Evolutionary conservation across 1,284 basidiomycete genomes (phyloP), one percentile per base, ranked within the genome.

Genomic region (Kwoniella shivajii): DNA sequence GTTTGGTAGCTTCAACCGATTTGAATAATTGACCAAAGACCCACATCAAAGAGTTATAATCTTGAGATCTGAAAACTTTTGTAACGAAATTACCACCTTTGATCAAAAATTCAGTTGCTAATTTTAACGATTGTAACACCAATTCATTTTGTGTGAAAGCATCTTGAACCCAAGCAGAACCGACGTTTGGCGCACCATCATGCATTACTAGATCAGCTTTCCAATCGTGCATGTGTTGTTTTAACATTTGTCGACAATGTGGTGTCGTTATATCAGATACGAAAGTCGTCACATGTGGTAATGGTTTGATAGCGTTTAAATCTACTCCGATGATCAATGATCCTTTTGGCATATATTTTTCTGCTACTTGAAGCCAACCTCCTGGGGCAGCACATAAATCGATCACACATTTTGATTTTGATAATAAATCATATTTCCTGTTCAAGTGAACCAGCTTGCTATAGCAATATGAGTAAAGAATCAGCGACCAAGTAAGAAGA

Each of bases 181-280:
- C 96, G 77, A 99, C 96, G 77, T 99, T 99, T 39, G 96, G 96
- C 39, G 96, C 96, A 83, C 96, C 96, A 79, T 99, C 96, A 78
- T 99, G 96, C 54, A 99, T 84, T n/a, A 99, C 94, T 54, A 99
- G 86, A 75, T 99, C 96, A n/a, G 96, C 96, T 79, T 94, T 96
- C 95, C 96, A 99, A 77, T 98, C 94, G 78, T 99, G 98, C 63
- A 99, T 81, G 78, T 97, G 92, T 37, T 82, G 82, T 47, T 91
- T 86, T 52, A 99, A 86, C 63, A 89, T 85, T 72, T 90, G 87
- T 55, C 96, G 86, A 79, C 96, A 99, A 59, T 89, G 85, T 10
- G 87, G 81, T 4, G 93, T 97, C 22, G 96, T 99, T 72, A 99
- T 99, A 73, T 99, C 96, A 59, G 93, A 84, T 36, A 91, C 86